These are phyloP conservation scores for Lantana camara DNA, from an alignment of 257 asterid genomes.

Conservation along the genomic window DNA sequence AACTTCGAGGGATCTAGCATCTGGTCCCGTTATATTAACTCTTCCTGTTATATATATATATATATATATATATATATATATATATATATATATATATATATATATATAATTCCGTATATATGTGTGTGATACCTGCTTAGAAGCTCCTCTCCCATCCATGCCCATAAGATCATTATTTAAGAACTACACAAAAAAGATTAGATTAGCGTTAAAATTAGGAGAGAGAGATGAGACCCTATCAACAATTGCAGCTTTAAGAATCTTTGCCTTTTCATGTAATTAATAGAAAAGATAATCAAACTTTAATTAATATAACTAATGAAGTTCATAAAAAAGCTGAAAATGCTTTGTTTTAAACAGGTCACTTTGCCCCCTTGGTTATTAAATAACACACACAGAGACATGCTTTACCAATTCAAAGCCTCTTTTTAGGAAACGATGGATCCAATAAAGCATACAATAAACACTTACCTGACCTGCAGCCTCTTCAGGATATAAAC, in stretches of 20 bases:
- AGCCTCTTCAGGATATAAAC: conserved; percentile 35
- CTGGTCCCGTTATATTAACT: too few relatives aligned
- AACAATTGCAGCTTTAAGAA: conserved; percentile 35
- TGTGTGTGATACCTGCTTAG: conserved; percentile 17
- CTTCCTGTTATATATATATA: too few relatives aligned
- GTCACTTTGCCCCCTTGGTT: too few relatives aligned
- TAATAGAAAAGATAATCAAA: neutral
- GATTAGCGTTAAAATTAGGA: too few relatives aligned
- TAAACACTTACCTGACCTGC: conserved; percentile 30
- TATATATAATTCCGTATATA: neutral
- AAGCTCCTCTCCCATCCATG: conserved; percentile 24
- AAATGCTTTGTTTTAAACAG: conserved; percentile 24
- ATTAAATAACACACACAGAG: conserved; percentile 5
- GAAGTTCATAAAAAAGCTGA: conserved; percentile 34
- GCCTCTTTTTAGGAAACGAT: conserved; percentile 38
- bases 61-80: neutral
- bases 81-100: too few relatives aligned
- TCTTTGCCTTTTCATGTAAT: conserved; percentile 17
- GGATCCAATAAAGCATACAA: conserved; percentile 61
- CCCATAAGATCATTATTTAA: conserved; percentile 8
- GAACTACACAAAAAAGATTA: conserved; percentile 23
- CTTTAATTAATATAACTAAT: conserved; percentile 28
- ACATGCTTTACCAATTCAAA: conserved; percentile 28
- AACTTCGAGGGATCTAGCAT: too few relatives aligned
- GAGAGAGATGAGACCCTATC: neutral